phyloP scores from a whole-genome alignment of 106 monocot species.

The Amphibolis antarctica region DNA sequence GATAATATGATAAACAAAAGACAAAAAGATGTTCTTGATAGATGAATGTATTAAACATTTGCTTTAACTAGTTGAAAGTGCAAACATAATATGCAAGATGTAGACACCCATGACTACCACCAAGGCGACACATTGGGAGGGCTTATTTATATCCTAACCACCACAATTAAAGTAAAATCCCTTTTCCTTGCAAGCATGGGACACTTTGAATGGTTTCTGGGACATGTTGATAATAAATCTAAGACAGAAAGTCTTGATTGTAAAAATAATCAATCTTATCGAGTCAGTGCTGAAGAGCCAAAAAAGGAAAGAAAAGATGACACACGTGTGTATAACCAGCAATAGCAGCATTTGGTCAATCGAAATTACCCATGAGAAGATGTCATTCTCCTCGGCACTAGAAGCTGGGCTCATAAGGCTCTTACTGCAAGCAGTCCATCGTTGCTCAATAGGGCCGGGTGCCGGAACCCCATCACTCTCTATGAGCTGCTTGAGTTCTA shows the following conservation, averaged over 20 bases:
- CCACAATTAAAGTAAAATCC: not conserved
- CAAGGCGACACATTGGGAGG: too few relatives aligned
- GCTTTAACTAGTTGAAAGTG: too few relatives aligned
- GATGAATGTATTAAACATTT: too few relatives aligned
- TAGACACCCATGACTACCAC: too few relatives aligned
- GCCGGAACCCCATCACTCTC: constrained; percentile 68
- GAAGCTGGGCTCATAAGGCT: constrained; percentile 89
- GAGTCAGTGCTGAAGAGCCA: too few relatives aligned
- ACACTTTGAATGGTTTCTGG: not conserved
- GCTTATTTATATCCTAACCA: not conserved
- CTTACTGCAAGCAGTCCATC: constrained; percentile 78
- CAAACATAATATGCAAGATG: too few relatives aligned
- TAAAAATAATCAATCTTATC: too few relatives aligned
- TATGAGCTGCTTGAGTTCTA: constrained; percentile 71
- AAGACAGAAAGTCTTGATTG: not conserved
- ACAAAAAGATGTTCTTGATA: too few relatives aligned
- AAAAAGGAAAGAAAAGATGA: too few relatives aligned
- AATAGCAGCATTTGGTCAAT: too few relatives aligned
- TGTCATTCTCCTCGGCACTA: constrained; percentile 56
- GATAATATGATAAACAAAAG: too few relatives aligned
- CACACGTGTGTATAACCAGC: too few relatives aligned
- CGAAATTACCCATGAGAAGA: constrained; percentile 88
- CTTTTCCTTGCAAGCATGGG: not conserved
- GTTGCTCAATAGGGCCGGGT: constrained; percentile 93
- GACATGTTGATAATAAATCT: not conserved